Evolutionary conservation across 768 basidiomycete species (phyloP), one percentile per base, ranked within the genome.

Genomic region (Melanogaster broomeanus): DNA sequence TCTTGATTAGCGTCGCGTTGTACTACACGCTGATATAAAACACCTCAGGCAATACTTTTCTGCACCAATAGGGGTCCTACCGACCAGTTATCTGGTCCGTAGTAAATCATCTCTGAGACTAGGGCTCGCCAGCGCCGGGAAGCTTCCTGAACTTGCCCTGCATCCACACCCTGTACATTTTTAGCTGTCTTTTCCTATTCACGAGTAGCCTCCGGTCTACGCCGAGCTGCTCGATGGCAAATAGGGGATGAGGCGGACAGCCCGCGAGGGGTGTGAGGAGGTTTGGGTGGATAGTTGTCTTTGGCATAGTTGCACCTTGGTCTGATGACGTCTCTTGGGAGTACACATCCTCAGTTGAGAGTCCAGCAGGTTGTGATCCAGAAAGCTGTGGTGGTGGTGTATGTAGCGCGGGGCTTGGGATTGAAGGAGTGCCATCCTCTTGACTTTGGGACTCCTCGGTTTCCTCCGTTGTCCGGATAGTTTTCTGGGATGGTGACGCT

Each of bases 111-210:
- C n/a, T n/a, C n/a, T n/a, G n/a, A n/a, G n/a, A n/a, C n/a, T n/a
- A n/a, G n/a, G 13, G 13, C 31, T 12, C 31, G 4, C 31, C 15
- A 31, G 12, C 12, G 15, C 24, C 18, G 0, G 60, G 18, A 19
- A 48, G 10, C 42, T 87, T 90, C 52, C 76, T 74, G 63, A 93
- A 93, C 63, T 86, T 88, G 1, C 83, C 90, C 69, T 95, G 93
- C 85, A 94, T 84, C 93, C 93, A 96, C 0, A 94, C 88, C 41
- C 97, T 77, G 66, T 96, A 98, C 97, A 99, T 99, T 70, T 96
- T 96, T 45, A 97, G 72, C 71, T 94, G 89, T 52, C 91, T 77
- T 72, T 97, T 98, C 41, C 97, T 79, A 64, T 99, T 99, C 46
- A 99, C 86, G 39, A 98, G 77, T 49, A 99, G 71, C 38, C 97